Base-by-base conservation (phyloP, 2,329 filamentous ascomycete species). In the Penicillium griseofulvum region DNA sequence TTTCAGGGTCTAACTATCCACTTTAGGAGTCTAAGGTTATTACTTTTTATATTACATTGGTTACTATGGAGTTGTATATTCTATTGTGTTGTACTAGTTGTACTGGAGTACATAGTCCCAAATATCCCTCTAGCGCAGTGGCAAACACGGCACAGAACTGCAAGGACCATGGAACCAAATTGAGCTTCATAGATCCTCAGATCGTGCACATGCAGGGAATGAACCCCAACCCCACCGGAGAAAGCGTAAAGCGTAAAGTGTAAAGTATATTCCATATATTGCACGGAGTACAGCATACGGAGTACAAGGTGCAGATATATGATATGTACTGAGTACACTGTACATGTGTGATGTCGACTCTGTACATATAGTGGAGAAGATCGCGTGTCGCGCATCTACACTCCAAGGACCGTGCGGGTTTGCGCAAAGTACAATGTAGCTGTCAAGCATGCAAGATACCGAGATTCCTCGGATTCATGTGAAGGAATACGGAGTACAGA, bases 361-460 rank as follows among this genome's bases (percentile, higher is more conserved):
- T 11, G 14, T 34, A 42, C 17, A 36, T 22, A 12, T 22, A 8
- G 43, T 45, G 24, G 42, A 29, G 17, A 24, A 48, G 34, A 17
- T 43, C 51, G 51, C 37, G 36, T 51, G 31, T 38, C 47, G 17
- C 17, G 33, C 47, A 43, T 43, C 19, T 22, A 39, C 7, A 5
- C 29, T 12, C 29, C 46, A 17, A 31, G 26, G 2, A 12, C 24
- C 17, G 9, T 31, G 14, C n/a, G 17, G 24, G 28, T 31, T 44
- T 19, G 28, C 42, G 12, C 19, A 26, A 29, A 28, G 39, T 24
- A n/a, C 9, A 24, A 41, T 55, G 54, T 59, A 56, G 56, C 59
- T 59, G 60, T 62, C 59, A 60, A 62, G 59, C 55, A 60, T 61
- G 62, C 58, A 37, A 63, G 60, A 61, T 58, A 59, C 54, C 57